Evolutionary conservation across 495 filamentous ascomycete species (phyloP).

Genomic region (Aspergillus diversus): DNA sequence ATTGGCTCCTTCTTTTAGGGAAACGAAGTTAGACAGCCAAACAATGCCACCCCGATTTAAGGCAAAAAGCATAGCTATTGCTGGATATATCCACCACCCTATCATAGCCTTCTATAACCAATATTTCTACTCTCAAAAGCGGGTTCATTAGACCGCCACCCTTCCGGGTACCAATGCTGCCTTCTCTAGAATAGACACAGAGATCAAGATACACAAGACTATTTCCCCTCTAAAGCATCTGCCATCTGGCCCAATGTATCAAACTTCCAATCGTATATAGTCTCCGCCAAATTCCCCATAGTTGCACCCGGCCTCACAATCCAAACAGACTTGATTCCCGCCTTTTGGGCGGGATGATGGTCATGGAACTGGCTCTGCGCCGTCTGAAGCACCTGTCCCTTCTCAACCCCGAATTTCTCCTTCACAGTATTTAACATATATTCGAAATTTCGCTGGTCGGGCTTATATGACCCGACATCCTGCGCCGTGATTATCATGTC

Average conservation of each 20-base stretch:
- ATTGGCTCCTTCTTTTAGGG: too few species aligned
- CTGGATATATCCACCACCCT: too few species aligned
- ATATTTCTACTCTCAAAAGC: too few species aligned
- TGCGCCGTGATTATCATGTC: constrained; percentile 77
- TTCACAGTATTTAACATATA: constrained; percentile 61
- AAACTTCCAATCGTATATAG: constrained; percentile 62
- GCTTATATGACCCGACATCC: constrained; percentile 78
- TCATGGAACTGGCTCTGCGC: constrained; percentile 73
- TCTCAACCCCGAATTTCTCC: constrained; percentile 57
- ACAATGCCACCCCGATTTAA: too few species aligned
- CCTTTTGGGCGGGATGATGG: constrained; percentile 66
- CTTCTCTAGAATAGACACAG: too few species aligned
- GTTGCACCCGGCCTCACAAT: constrained; percentile 60
- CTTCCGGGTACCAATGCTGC: too few species aligned
- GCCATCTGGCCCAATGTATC: constrained; percentile 73
- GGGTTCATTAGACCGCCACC: too few species aligned
- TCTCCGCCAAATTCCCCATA: constrained; percentile 48
- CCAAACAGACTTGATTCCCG: constrained; percentile 70
- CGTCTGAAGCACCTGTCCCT: constrained; percentile 64
- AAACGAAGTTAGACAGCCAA: too few species aligned
- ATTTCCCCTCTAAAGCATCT: constrained; percentile 40
- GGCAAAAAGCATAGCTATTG: too few species aligned
- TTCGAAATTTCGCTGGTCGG: constrained; percentile 65
- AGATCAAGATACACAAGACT: background rate
- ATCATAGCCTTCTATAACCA: too few species aligned